Conservation (phyloP, 2,329 filamentous ascomycete species). For the Scleromitrula shiraiana region DNA sequence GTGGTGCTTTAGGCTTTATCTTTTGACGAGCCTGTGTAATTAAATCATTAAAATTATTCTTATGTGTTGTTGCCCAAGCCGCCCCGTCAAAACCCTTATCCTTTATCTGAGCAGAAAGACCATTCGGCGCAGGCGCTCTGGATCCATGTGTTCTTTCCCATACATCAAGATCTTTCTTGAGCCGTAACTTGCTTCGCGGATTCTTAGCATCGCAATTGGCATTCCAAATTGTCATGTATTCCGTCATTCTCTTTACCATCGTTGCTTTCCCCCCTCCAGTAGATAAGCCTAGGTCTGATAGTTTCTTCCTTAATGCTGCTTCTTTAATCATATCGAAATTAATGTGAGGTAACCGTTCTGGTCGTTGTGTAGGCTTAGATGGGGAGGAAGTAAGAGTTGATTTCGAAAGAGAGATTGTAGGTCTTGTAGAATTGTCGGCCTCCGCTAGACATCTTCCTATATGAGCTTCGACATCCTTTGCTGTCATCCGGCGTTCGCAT, state of each 20-base stretch:
- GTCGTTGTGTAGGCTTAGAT: constrained; percentile 10
- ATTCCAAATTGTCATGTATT: constrained; percentile 96
- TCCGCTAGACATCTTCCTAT: constrained; percentile 34
- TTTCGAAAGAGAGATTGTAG: constrained; percentile 14
- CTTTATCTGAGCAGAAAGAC: constrained; percentile 51
- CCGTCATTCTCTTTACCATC: constrained; percentile 73
- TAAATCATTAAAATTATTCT: constrained; percentile 66
- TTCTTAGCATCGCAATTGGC: constrained; percentile 83
- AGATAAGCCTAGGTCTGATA: constrained; percentile 72
- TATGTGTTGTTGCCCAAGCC: constrained; percentile 67
- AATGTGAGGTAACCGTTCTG: constrained; percentile 55
- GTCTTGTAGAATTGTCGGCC: neutral
- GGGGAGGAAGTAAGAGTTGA: constrained; percentile 1
- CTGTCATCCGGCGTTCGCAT: constrained; percentile 54
- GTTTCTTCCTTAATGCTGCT: constrained; percentile 65
- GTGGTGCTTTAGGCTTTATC: constrained; percentile 12
- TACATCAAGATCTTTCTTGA: constrained; percentile 69
- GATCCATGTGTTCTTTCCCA: constrained; percentile 84
- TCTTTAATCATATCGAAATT: constrained; percentile 89
- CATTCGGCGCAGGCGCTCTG: constrained; percentile 34
- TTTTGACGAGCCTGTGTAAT: constrained; percentile 66
- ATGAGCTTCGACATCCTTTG: constrained; percentile 55
- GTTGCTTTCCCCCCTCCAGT: constrained; percentile 58
- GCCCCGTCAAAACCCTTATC: constrained; percentile 81
- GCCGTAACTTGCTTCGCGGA: constrained; percentile 61